Conservation (phyloP, 768 basidiomycete species). For the Termitomyces heimii region DNA sequence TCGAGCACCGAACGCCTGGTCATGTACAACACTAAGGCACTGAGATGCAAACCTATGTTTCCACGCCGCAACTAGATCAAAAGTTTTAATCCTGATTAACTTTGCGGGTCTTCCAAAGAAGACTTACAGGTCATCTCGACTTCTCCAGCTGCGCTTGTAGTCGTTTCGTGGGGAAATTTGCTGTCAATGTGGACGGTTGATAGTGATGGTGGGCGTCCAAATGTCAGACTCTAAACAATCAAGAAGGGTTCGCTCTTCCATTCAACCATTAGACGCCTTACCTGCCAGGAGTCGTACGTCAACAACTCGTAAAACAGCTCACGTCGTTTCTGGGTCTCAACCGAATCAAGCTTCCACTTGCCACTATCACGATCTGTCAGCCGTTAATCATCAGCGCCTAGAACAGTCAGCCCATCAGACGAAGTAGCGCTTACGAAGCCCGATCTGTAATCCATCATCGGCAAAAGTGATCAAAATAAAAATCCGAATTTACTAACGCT, state of each 20-base stretch:
- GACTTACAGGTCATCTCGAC: constrained; percentile 58
- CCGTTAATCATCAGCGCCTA: constrained; percentile 9
- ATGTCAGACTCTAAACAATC: constrained; percentile 53
- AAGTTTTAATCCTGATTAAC: neutral
- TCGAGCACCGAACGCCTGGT: constrained; percentile 62
- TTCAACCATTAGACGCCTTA: constrained; percentile 20
- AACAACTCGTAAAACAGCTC: constrained; percentile 61
- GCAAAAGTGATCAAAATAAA: constrained; percentile 7
- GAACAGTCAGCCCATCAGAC: neutral
- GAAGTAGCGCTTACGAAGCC: constrained; percentile 49
- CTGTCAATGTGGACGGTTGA: constrained; percentile 50
- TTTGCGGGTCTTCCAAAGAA: neutral
- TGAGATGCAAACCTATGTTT: constrained; percentile 61
- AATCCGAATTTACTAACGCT: constrained; percentile 37
- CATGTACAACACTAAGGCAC: constrained; percentile 59
- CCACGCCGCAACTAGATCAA: constrained; percentile 53
- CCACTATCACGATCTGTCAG: constrained; percentile 59
- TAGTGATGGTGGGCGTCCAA: constrained; percentile 65
- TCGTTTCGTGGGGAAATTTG: constrained; percentile 42
- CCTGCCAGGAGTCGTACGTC: constrained; percentile 70
- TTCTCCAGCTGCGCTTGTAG: constrained; percentile 41
- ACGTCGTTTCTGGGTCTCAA: constrained; percentile 53
- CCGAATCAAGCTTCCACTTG: constrained; percentile 52
- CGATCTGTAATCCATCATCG: constrained; percentile 37
- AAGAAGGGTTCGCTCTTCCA: neutral